A percentile compares a stretch with the other conserved stretches of the same genome.
phyloP scores from a whole-genome alignment of 1,139 yeast genomes.

The Suhomyces taliae region DNA sequence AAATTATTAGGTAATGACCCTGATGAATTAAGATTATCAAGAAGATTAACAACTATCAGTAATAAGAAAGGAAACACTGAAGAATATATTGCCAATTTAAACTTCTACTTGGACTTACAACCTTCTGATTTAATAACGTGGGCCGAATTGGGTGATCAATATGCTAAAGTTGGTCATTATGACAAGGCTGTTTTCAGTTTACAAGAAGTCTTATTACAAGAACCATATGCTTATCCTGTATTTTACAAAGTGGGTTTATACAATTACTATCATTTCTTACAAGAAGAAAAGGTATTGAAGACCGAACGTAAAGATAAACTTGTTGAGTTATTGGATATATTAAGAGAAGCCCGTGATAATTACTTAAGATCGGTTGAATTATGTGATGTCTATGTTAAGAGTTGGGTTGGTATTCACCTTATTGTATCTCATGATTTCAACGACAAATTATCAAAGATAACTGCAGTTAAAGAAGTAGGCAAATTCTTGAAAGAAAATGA shows the following conservation, averaged over 20 bases:
- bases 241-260: conserved; percentile 59
- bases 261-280: conserved; percentile 20
- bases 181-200: conserved; percentile 66
- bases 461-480: conserved; percentile 20
- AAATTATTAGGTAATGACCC: conserved; percentile 37
- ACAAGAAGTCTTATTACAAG: conserved; percentile 65
- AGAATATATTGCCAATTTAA: conserved; percentile 51
- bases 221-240: conserved; percentile 73
- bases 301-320: conserved; percentile 19
- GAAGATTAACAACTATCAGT: conserved; percentile 37
- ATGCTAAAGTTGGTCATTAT: conserved; percentile 59
- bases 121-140: conserved; percentile 78
- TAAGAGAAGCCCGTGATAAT: conserved; percentile 48
- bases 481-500: conserved; percentile 23
- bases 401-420: conserved; percentile 73
- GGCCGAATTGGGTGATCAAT: conserved; percentile 71
- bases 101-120: conserved; percentile 49
- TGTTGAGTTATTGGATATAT: conserved; percentile 17
- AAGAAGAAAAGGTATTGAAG: conserved; percentile 12
- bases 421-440: conserved; percentile 27
- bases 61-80: conserved; percentile 20
- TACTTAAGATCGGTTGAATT: conserved; percentile 74
- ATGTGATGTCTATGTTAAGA: conserved; percentile 64
- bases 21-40: conserved; percentile 36
- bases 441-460: conserved; percentile 21